Evolutionary conservation across 2,329 filamentous ascomycete species (phyloP).

Genomic region (Verticillium alfalfae): DNA sequence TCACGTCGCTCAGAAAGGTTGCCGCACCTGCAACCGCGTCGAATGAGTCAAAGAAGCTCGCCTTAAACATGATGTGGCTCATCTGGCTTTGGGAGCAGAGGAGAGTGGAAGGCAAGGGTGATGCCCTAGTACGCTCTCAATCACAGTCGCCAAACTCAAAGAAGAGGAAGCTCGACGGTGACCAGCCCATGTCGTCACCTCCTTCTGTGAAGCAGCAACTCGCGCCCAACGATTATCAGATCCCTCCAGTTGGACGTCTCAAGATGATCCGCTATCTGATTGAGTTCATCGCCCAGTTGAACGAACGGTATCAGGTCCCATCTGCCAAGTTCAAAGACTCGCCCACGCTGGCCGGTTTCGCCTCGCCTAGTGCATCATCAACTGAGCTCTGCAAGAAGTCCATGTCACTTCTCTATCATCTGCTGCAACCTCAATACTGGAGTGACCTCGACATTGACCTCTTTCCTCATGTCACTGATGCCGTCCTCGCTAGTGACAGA

Average conservation of each 20-base stretch:
- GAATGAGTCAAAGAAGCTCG: slow-evolving; percentile 86
- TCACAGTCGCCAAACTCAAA: slow-evolving; percentile 67
- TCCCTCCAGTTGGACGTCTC: slow-evolving; percentile 61
- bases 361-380: not conserved
- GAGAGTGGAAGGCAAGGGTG: slow-evolving; percentile 59
- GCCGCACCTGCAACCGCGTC: slow-evolving; percentile 78
- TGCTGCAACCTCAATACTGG: slow-evolving; percentile 86
- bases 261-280: slow-evolving; percentile 93
- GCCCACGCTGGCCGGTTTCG: not conserved
- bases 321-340: slow-evolving; percentile 62
- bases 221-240: slow-evolving; percentile 61
- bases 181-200: slow-evolving; percentile 47
- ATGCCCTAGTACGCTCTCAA: slow-evolving; percentile 29
- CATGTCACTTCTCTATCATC: slow-evolving; percentile 72
- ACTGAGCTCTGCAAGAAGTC: slow-evolving; percentile 83
- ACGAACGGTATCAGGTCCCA: slow-evolving; percentile 76
- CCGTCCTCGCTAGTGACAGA: slow-evolving; percentile 78
- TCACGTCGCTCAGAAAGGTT: slow-evolving; percentile 83
- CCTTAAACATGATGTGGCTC: slow-evolving; percentile 82
- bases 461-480: slow-evolving; percentile 84
- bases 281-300: slow-evolving; percentile 86
- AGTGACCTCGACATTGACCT: slow-evolving; percentile 86
- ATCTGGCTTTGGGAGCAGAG: slow-evolving; percentile 92
- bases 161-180: slow-evolving; percentile 74
- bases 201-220: slow-evolving; percentile 41